Base-by-base conservation (phyloP, 1,284 basidiomycete species). In the Malassezia brasiliensis region DNA sequence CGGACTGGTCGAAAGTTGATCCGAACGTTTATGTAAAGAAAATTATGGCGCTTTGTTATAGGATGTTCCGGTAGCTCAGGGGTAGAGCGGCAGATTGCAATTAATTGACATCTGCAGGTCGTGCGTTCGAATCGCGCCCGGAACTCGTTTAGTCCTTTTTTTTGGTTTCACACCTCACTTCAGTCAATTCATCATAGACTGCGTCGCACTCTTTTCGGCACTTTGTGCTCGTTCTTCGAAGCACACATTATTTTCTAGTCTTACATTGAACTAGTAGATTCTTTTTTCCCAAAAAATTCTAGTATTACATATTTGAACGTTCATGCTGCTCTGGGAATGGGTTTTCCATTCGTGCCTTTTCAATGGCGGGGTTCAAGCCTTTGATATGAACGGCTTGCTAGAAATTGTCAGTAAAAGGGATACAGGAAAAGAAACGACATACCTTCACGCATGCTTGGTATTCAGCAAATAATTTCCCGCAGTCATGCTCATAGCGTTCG, bases 381-480 rank as follows among this genome's bases (percentile, higher is more conserved):
- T 85, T 87, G 20, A 85, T 82, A 56, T 82, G 83, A 34, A 94
- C 85, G 0, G 88, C 88, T 77, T 80, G 83, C 90, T 93, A 70
- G 12, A 41, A 14, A 28, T 25, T 34, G 46, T 46, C 6, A 56
- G 19, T 35, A 7, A 34, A 11, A 30, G 8, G 11, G 35, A 34
- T 20, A 11, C 10, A 2, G 34, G 14, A 35, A 36, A 22, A 8
- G 9, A 5, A 39, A 20, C 19, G 7, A 74, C 78, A 61, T 56
- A 85, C 85, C 78, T 85, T 83, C 17, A 94, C 81, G 74, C 90
- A 94, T 2, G 77, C 77, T 61, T 83, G 83, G 75, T 94, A 94
- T 61, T 81, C 80, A 35, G 79, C 76, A 85, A 89, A 94, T 10
- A 87, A 76, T 62, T 79, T 80, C 4, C 88, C 90, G 65, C 90